These are phyloP conservation scores for Lentinula sp. DNA, from an alignment of 768 basidiomycete species.

Conservation along the genomic window DNA sequence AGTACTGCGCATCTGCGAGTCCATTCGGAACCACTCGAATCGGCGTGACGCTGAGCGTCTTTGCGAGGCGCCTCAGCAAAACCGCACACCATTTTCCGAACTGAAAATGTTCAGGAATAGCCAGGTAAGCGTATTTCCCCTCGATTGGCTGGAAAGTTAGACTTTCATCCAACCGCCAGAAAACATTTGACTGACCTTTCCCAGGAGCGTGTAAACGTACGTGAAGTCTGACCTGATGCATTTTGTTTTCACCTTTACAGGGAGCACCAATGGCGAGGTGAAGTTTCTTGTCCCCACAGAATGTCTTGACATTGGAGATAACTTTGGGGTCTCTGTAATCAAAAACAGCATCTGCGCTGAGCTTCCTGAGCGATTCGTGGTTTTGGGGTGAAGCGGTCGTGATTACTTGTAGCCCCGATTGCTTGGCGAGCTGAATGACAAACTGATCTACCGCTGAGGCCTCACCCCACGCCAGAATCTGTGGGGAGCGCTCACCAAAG, in stretches of 20 bases:
- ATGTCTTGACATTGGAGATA: conserved; percentile 15
- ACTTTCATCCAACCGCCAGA: neutral
- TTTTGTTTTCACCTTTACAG: neutral
- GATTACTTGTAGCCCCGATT: conserved; percentile 31
- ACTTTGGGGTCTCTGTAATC: conserved; percentile 24
- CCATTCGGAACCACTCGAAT: conserved; percentile 13
- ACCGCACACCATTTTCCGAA: conserved; percentile 8
- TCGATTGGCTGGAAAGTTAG: conserved; percentile 6
- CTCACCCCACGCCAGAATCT: conserved; percentile 10
- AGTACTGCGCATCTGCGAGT: conserved; percentile 9
- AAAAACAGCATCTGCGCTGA: conserved; percentile 36
- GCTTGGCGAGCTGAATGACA: conserved; percentile 32
- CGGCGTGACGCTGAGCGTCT: conserved; percentile 9
- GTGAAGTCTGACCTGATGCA: conserved; percentile 9
- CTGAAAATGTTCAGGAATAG: conserved; percentile 10
- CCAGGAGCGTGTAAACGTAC: conserved; percentile 13
- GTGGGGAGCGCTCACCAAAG: neutral
- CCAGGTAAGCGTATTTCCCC: conserved; percentile 4
- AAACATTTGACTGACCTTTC: conserved; percentile 7
- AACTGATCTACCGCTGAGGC: conserved; percentile 21
- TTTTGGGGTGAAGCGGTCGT: conserved; percentile 34
- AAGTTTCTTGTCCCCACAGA: conserved; percentile 13
- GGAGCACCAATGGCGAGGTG: conserved; percentile 10
- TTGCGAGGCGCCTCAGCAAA: conserved; percentile 8
- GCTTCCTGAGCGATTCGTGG: conserved; percentile 24